Percentiles rank a stretch among this genome's conserved stretches.
Evolutionary conservation across 2,329 filamentous ascomycete genomes (phyloP).

Genomic region (Talaromyces sp.): DNA sequence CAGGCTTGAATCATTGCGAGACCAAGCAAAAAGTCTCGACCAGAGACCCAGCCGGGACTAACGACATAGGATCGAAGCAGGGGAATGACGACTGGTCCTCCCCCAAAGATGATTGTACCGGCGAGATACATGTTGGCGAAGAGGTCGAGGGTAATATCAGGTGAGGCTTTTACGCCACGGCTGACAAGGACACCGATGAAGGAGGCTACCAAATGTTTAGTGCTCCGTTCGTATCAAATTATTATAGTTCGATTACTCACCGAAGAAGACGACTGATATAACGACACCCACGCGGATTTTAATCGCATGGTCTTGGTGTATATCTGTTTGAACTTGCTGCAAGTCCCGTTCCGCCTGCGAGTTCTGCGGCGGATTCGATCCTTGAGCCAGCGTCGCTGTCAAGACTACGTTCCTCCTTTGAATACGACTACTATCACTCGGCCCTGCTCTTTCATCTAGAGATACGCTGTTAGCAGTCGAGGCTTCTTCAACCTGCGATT

Average conservation of each 20-base stretch:
- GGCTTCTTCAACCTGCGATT: constrained; percentile 1
- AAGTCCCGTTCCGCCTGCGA: neutral
- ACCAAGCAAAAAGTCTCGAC: constrained; percentile 68
- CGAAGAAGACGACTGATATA: constrained; percentile 49
- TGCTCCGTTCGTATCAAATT: constrained; percentile 13
- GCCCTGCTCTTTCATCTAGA: neutral
- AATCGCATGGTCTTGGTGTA: constrained; percentile 30
- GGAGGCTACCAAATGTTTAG: constrained; percentile 32
- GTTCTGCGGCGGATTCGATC: neutral
- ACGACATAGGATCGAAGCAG: constrained; percentile 60
- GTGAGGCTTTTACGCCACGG: constrained; percentile 27
- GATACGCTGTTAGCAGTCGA: constrained; percentile 1
- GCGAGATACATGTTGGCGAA: constrained; percentile 72
- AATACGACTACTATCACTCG: neutral
- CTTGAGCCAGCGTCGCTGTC: neutral
- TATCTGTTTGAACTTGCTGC: neutral
- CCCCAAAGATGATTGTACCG: constrained; percentile 65
- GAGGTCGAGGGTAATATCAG: constrained; percentile 54
- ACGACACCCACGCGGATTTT: constrained; percentile 35
- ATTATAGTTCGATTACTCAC: constrained; percentile 24
- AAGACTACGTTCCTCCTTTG: constrained; percentile 5
- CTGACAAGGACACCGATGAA: constrained; percentile 58
- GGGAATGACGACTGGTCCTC: constrained; percentile 63
- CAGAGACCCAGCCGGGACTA: constrained; percentile 64
- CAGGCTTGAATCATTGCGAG: constrained; percentile 69